These are phyloP conservation scores for Colletotrichum eremochloae DNA, from an alignment of 2,329 filamentous ascomycete genomes.

Conservation along the genomic window DNA sequence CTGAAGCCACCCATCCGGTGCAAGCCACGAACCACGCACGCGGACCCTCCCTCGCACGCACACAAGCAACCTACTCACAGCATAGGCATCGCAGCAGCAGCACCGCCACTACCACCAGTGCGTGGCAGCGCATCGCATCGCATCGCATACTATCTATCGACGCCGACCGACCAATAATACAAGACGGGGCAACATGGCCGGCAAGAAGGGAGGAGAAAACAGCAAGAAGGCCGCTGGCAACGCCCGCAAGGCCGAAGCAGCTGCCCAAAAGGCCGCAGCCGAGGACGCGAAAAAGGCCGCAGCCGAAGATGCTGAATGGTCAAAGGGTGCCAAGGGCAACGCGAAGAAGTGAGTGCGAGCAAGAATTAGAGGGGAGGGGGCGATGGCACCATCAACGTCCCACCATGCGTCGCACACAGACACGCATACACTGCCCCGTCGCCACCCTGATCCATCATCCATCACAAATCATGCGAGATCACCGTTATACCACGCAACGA, in stretches of 20 bases:
- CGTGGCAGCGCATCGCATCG: slow-evolving; percentile 31
- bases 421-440: slow-evolving; percentile 13
- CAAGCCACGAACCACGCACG: slow-evolving; percentile 32
- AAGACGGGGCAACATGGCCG: slow-evolving; percentile 67
- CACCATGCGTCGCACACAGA: slow-evolving; percentile 4
- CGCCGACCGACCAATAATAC: slow-evolving; percentile 8
- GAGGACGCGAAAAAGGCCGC: slow-evolving; percentile 75
- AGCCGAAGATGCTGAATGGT: slow-evolving; percentile 83
- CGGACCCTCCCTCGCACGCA: slow-evolving; percentile 9
- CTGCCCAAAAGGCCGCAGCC: slow-evolving; percentile 81
- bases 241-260: slow-evolving; percentile 91
- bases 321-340: slow-evolving; percentile 85
- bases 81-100: slow-evolving; percentile 17
- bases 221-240: slow-evolving; percentile 92
- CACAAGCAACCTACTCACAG: slow-evolving; percentile 16
- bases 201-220: slow-evolving; percentile 80
- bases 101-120: slow-evolving; percentile 22
- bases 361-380: neutral
- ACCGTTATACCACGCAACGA: slow-evolving; percentile 13
- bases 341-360: slow-evolving; percentile 83
- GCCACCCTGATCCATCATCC: slow-evolving; percentile 14
- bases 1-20: slow-evolving; percentile 32
- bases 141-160: slow-evolving; percentile 11
- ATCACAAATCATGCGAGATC: slow-evolving; percentile 15
- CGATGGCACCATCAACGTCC: neutral